phyloP scores from a whole-genome alignment of 768 basidiomycete genomes.

The Dendrothele bispora region DNA sequence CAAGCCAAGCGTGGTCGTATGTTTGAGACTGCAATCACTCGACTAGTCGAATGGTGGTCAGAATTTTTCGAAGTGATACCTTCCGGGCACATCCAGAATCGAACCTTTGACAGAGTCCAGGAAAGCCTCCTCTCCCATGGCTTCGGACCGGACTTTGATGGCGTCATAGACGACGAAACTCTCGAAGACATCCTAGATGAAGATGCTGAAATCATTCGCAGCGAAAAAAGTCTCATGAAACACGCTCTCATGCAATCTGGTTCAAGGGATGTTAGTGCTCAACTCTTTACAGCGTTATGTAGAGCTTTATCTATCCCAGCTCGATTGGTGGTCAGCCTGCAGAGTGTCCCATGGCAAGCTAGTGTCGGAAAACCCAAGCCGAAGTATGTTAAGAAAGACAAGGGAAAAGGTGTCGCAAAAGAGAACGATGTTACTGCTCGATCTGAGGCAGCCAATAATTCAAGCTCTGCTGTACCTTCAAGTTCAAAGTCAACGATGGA shows the following conservation, averaged over 20 bases:
- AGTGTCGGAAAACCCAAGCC: conserved; percentile 57
- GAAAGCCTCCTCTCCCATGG: conserved; percentile 34
- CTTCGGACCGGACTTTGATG: conserved; percentile 1
- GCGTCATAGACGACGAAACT: conserved; percentile 38
- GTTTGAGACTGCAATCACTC: conserved; percentile 79
- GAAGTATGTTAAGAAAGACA: conserved; percentile 33
- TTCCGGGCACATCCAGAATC: conserved; percentile 69
- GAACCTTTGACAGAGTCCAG: conserved; percentile 77
- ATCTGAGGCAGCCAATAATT: conserved; percentile 22
- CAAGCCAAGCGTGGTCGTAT: conserved; percentile 78
- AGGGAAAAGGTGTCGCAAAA: conserved; percentile 32
- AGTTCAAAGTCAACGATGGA: conserved; percentile 34
- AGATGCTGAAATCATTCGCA: conserved; percentile 69
- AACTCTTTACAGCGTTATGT: conserved; percentile 89
- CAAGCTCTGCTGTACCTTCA: too few species aligned
- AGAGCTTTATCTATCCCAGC: conserved; percentile 85
- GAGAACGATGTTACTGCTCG: conserved; percentile 31
- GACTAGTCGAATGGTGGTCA: conserved; percentile 85
- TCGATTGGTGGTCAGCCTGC: conserved; percentile 85
- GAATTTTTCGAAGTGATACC: conserved; percentile 65
- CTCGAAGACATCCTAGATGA: conserved; percentile 40
- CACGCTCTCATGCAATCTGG: conserved; percentile 81
- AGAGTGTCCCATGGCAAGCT: conserved; percentile 90
- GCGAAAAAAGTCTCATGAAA: conserved; percentile 89
- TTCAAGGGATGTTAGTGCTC: conserved; percentile 82